Base-by-base conservation (phyloP, 495 filamentous ascomycete genomes). In the Penicillium atrosanguineum region DNA sequence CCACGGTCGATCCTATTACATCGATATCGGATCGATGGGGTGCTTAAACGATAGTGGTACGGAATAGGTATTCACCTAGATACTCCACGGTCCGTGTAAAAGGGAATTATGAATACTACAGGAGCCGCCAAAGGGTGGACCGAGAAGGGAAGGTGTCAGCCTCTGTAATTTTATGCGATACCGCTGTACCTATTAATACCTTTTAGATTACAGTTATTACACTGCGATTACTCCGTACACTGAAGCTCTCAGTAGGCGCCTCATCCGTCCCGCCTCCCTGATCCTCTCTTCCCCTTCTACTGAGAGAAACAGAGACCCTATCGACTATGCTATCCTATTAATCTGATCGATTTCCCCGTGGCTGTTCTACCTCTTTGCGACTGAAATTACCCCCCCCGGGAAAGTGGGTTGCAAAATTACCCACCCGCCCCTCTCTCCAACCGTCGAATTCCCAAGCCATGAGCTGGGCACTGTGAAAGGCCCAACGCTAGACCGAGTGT, bases 321-420 rank as follows among this genome's bases (percentile, higher is more conserved):
- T 29, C 16, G 47, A 41, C 21, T 36, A 49, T 49, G 37, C 26
- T 49, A 14, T 20, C n/a, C 15, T 21, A 44, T 42, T 42, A 34
- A 34, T 29, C 19, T 7, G n/a, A 26, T 50, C 6, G 53, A 26
- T n/a, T 38, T 45, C 14, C 44, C 25, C 44, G 37, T 53, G 45
- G 44, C 48, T 54, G 42, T 36, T 46, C 39, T 38, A 12, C n/a
- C 16, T 38, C 43, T 34, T 46, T 43, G 34, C 50, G 38, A 20
- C 16, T 5, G 23, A 23, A 23, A 40, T 36, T 52, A 18, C 47
- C 31, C 34, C 50, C 43, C 56, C 37, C 43, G 44, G 53, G 50
- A 57, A 62, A 64, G 56, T 53, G 59, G 56, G 53, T 55, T 55
- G 36, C 54, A 54, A 53, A 56, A 55, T 60, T 55, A 57, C 57